Percentiles rank a stretch among this genome's conserved stretches.
Evolutionary conservation across 2,329 filamentous ascomycete genomes (phyloP).

Genomic region (Curvularia sp.): DNA sequence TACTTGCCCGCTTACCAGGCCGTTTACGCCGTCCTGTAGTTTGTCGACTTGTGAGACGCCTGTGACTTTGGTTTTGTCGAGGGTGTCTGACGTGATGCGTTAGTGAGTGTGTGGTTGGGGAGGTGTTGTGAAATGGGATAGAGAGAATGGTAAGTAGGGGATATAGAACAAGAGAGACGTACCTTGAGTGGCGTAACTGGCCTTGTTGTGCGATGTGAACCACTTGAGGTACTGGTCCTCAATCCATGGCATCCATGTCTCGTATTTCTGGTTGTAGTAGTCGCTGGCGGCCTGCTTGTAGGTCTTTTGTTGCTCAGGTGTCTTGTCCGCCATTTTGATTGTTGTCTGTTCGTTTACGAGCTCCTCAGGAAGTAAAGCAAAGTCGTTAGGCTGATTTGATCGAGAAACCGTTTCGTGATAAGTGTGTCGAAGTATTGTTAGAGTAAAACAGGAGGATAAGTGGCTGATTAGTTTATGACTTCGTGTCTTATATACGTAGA

Average conservation of each 20-base stretch:
- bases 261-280: slow-evolving; percentile 75
- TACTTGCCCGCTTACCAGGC: slow-evolving; percentile 67
- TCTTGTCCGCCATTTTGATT: slow-evolving; percentile 11
- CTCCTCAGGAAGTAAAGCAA: not conserved
- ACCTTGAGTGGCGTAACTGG: slow-evolving; percentile 74
- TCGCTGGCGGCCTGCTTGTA: slow-evolving; percentile 48
- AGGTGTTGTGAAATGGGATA: not conserved
- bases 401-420: not conserved
- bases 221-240: slow-evolving; percentile 75
- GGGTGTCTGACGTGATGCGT: slow-evolving; percentile 59
- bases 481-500: not conserved
- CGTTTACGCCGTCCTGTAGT: slow-evolving; percentile 71
- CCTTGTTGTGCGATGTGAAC: slow-evolving; percentile 80
- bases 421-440: not conserved
- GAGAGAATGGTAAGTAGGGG: too few species aligned
- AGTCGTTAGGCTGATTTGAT: not conserved
- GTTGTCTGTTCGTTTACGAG: not conserved
- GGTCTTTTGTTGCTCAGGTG: slow-evolving; percentile 25
- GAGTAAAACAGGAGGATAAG: not conserved
- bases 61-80: slow-evolving; percentile 74
- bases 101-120: not conserved
- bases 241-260: slow-evolving; percentile 77
- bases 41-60: slow-evolving; percentile 70
- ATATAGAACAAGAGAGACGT: slow-evolving; percentile 26
- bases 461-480: not conserved